Base-by-base conservation (phyloP, 192 early-diverging fungal genomes). In the Coemansia sp. region DNA sequence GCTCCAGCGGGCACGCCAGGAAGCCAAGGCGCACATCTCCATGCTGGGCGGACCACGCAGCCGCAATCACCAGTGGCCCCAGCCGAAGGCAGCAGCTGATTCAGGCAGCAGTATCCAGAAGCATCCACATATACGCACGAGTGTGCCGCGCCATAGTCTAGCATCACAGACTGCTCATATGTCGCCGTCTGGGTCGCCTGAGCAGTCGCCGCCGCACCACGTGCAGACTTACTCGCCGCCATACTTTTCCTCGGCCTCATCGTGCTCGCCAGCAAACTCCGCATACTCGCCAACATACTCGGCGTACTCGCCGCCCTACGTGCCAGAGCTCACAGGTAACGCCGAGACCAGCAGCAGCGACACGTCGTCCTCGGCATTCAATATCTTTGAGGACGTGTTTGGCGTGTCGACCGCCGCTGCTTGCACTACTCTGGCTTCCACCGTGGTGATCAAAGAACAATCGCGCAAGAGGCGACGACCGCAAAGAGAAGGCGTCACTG, bases 231-330 rank as follows among this genome's bases (percentile, higher is more conserved):
- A 74, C 40, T 79, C 76, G 45, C 76, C 70, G 26, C 57, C 69
- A 13, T 72, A 77, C 56, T 18, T 64, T 13, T 68, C 75, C 6
- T 70, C 69, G 43, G 65, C 65, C 18, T 64, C 63, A 6, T 69
- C 74, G 18, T 72, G 52, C 40, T 77, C 75, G 42, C 75, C 75
- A 21, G 38, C 75, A 12, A 47, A 75, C 47, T 73, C 69, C 7
- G 64, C 66, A 0, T 65, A 63, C 53, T 78, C 76, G 59, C 76
- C 76, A 1, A 66, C 77, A 8, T 62, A 81, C 43, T 82, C 79
- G 9, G 58, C 57, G 5, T 76, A 71, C 63, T 83, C 80, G 49
- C 80, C 80, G 21, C 80, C 80, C 13, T 68, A 83, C 43, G 80
- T 83, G 0, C 80, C 80, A 0, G 80, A 83, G 42, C 41, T 65